These are phyloP conservation scores for Chondrostereum purpureum DNA, from an alignment of 1,284 basidiomycete genomes.

Conservation along the genomic window DNA sequence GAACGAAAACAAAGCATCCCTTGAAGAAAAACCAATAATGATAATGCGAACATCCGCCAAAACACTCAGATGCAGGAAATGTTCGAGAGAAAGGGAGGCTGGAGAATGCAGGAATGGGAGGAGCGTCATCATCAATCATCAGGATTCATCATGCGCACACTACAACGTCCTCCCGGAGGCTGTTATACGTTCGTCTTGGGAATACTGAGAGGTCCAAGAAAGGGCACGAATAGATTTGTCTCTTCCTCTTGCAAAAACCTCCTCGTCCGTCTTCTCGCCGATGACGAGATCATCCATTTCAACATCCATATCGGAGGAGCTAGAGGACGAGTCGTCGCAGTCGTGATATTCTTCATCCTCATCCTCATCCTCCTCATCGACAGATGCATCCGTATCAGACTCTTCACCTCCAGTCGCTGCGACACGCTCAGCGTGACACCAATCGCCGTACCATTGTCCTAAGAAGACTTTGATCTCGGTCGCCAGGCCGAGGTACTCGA, in stretches of 20 bases:
- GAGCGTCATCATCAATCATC: not conserved
- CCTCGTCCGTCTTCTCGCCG: slow-evolving; percentile 16
- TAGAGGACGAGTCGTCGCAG: slow-evolving; percentile 1
- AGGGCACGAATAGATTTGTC: not conserved
- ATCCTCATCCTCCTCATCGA: slow-evolving; percentile 25
- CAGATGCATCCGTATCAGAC: slow-evolving; percentile 17
- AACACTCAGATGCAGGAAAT: too few relatives aligned
- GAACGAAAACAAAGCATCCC: not conserved
- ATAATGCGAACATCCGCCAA: not conserved
- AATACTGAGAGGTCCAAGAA: not conserved
- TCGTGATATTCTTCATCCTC: slow-evolving; percentile 5
- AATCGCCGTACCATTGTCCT: slow-evolving; percentile 55
- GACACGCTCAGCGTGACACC: slow-evolving; percentile 34
- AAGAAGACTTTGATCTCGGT: slow-evolving; percentile 65
- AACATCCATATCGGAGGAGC: slow-evolving; percentile 4
- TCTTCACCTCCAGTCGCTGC: slow-evolving; percentile 5
- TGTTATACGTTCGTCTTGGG: not conserved
- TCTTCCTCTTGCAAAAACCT: not conserved
- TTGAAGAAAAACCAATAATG: not conserved
- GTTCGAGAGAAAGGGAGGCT: not conserved
- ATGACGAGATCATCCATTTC: slow-evolving; percentile 12
- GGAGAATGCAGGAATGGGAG: not conserved
- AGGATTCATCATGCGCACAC: not conserved
- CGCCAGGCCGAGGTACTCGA: slow-evolving; percentile 69
- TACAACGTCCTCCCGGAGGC: not conserved